These are phyloP conservation scores for Rhodotorula toruloides DNA, from an alignment of 768 basidiomycete species.

Conservation along the genomic window DNA sequence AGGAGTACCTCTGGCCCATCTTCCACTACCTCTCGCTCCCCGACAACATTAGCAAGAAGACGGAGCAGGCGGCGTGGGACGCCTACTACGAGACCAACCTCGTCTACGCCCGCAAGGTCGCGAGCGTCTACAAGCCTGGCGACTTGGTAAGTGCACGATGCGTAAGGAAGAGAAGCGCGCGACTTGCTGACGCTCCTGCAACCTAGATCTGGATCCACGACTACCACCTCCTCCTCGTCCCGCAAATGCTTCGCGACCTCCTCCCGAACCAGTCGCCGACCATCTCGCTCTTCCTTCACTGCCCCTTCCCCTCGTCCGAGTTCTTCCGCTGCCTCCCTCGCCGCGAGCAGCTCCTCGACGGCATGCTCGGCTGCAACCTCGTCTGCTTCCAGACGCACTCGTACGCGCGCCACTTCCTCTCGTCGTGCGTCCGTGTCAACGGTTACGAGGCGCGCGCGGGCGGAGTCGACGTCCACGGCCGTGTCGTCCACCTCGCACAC, in stretches of 20 bases:
- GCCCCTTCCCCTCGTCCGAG: slow-evolving; percentile 94
- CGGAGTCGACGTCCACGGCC: slow-evolving; percentile 76
- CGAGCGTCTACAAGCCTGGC: slow-evolving; percentile 74
- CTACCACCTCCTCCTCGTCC: slow-evolving; percentile 90
- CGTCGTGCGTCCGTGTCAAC: slow-evolving; percentile 90
- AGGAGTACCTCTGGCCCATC: slow-evolving; percentile 84
- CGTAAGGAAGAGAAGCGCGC: too few species aligned
- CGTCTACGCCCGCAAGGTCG: slow-evolving; percentile 74
- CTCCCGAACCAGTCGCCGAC: slow-evolving; percentile 57
- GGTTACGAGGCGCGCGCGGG: slow-evolving; percentile 72
- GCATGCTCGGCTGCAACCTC: slow-evolving; percentile 94
- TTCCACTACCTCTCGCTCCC: slow-evolving; percentile 99
- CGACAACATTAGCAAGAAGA: slow-evolving; percentile 85
- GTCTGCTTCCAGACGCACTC: slow-evolving; percentile 98
- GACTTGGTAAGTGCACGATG: slow-evolving; percentile 93
- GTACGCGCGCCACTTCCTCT: slow-evolving; percentile 88
- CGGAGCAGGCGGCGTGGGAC: slow-evolving; percentile 62
- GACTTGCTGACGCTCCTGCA: background rate
- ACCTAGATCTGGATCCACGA: slow-evolving; percentile 57
- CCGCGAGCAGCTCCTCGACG: slow-evolving; percentile 88
- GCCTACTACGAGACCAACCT: slow-evolving; percentile 77
- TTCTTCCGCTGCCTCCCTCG: slow-evolving; percentile 90
- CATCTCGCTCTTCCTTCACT: slow-evolving; percentile 87
- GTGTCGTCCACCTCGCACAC: slow-evolving; percentile 69
- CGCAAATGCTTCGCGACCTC: slow-evolving; percentile 69